Percentiles rank a stretch among this genome's conserved stretches.
Evolutionary conservation across 768 basidiomycete genomes (phyloP).

Genomic region (Mrakia frigida): DNA sequence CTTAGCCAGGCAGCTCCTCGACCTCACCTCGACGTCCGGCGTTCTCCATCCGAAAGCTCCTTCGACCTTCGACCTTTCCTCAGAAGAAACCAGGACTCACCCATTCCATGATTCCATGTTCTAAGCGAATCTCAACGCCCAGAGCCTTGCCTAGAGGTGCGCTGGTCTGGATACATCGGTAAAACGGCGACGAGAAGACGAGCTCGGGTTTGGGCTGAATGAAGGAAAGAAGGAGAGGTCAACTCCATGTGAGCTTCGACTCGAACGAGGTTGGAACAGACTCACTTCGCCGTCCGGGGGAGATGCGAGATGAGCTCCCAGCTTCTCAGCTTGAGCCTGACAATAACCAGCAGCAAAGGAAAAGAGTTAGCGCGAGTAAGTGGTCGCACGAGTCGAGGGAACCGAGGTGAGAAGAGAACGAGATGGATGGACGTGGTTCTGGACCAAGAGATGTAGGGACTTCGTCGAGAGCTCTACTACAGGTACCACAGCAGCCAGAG

Average conservation of each 20-base stretch:
- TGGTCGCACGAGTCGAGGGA: not conserved
- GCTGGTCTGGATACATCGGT: conserved; percentile 44
- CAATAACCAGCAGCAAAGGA: not conserved
- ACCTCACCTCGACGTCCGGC: not conserved
- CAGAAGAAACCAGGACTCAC: conserved; percentile 33
- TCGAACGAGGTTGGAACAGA: not conserved
- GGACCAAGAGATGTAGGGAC: too few relatives aligned
- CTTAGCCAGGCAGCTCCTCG: too few relatives aligned
- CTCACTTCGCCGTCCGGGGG: conserved; percentile 31
- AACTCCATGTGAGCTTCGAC: conserved; percentile 14
- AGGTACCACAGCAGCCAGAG: too few relatives aligned
- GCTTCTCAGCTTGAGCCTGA: conserved; percentile 36
- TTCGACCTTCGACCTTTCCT: not conserved
- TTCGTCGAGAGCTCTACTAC: too few relatives aligned
- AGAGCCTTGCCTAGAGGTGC: conserved; percentile 36
- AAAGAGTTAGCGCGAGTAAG: not conserved
- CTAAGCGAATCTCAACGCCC: conserved; percentile 35
- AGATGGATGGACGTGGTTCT: not conserved
- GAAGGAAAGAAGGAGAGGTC: conserved; percentile 18
- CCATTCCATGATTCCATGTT: conserved; percentile 45
- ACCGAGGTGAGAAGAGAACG: not conserved
- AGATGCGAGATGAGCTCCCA: conserved; percentile 39
- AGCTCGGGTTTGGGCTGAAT: conserved; percentile 40
- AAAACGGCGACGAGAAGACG: conserved; percentile 43
- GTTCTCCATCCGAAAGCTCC: not conserved